Base-by-base conservation (phyloP, 371 early-diverging fungal species). In the Saksenaea oblongispora region DNA sequence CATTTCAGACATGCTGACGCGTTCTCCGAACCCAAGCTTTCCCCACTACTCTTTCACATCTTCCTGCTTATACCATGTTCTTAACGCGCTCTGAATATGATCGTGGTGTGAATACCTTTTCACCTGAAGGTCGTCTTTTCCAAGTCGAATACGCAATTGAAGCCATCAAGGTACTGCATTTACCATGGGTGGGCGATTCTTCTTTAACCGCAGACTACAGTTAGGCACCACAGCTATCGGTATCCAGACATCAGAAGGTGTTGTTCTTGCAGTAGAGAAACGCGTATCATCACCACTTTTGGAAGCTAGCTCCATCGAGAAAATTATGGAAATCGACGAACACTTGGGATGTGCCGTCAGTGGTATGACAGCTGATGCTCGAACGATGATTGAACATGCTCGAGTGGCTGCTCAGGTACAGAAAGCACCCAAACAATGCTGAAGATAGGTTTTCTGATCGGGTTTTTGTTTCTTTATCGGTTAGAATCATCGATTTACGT, bases 61-160 rank as follows among this genome's bases (percentile, higher is more conserved):
- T 55, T 34, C 7, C n/a, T 22, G n/a, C 15, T 56, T 41, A 13
- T 51, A 67, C 54, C 56, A 90, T 90, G 90, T 89, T 89, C 76
- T 75, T 87, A 59, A 89, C 89, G 65, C 88, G 94, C 64, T 90
- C 93, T 64, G 97, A 98, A 83, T 98, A 98, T 83, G 98, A 98
- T 82, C 92, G 98, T 67, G 99, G 99, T 58, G 99, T 98, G 66
- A 98, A 97, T 81, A 98, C 98, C 47, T 98, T 98, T 81, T 96
- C 96, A 37, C 99, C 99, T 57, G 99, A 99, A 80, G 99, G 99
- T 59, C 95, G 98, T 67, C 86, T 98, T 60, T 98, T 98, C 89
- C 99, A 99, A 76, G 99, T 99, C 62, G 98, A 99, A 83, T 99
- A 99, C 75, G 99, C 98, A 61, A 94, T 98, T 69, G 98, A 98